These are phyloP conservation scores for Citeromyces matritensis DNA, from an alignment of 805 yeast species.

Conservation along the genomic window DNA sequence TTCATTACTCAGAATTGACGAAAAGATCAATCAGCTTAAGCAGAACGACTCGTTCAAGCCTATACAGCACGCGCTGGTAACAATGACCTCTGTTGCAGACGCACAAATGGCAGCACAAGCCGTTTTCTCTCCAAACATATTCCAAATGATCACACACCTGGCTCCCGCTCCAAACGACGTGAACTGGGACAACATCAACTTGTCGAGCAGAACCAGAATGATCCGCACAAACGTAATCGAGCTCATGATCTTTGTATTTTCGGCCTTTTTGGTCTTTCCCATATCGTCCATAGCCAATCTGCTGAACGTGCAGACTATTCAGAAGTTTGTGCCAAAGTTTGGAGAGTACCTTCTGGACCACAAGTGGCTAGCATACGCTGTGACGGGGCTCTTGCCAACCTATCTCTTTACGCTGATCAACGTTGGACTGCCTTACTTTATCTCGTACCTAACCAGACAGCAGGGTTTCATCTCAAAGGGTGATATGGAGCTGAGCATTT, in stretches of 20 bases:
- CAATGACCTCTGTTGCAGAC: conserved; percentile 86
- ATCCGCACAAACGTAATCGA: conserved; percentile 15
- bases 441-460: conserved; percentile 27
- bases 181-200: conserved; percentile 51
- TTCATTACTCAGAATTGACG: conserved; percentile 20
- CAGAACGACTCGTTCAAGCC: conserved; percentile 20
- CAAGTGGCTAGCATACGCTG: conserved; percentile 34
- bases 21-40: conserved; percentile 20
- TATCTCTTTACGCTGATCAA: conserved; percentile 40
- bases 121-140: conserved; percentile 77
- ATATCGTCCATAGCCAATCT: conserved; percentile 42
- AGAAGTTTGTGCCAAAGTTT: conserved; percentile 42
- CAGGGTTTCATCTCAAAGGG: conserved; percentile 44
- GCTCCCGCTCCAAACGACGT: conserved; percentile 98
- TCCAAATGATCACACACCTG: conserved; percentile 63
- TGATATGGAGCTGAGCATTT: conserved; percentile 40
- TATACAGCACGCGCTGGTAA: conserved; percentile 50
- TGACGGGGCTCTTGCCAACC: conserved; percentile 50
- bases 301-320: conserved; percentile 37
- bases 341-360: conserved; percentile 37
- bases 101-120: conserved; percentile 98
- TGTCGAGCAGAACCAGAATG: conserved; percentile 21
- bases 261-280: conserved; percentile 36
- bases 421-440: conserved; percentile 37
- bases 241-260: conserved; percentile 26